These are phyloP conservation scores for Colletotrichum trifolii DNA, from an alignment of 2,329 filamentous ascomycete species.

Conservation along the genomic window DNA sequence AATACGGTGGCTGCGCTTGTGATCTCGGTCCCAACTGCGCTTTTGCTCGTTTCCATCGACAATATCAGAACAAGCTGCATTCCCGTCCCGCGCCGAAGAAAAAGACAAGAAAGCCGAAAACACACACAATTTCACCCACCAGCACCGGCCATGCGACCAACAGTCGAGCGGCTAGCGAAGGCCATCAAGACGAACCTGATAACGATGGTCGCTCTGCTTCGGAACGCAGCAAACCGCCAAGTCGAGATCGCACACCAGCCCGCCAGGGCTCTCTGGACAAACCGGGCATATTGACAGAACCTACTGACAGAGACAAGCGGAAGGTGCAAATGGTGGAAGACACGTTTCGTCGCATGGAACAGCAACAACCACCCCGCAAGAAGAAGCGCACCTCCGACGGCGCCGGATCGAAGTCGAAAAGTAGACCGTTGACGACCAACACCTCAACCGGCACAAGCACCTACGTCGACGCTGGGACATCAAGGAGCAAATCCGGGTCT, in stretches of 20 bases:
- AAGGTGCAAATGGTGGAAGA: constrained; percentile 75
- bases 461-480: constrained; percentile 65
- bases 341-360: constrained; percentile 71
- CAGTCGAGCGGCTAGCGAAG: constrained; percentile 73
- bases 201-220: constrained; percentile 63
- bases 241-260: constrained; percentile 72
- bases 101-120: constrained; percentile 66
- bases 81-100: constrained; percentile 56
- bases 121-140: constrained; percentile 68
- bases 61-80: constrained; percentile 62
- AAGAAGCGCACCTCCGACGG: constrained; percentile 73
- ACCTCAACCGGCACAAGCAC: constrained; percentile 40
- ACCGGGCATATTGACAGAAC: constrained; percentile 70
- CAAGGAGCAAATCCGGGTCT: constrained; percentile 64
- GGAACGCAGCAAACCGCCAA: constrained; percentile 71
- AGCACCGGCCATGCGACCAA: constrained; percentile 72
- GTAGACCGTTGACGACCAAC: constrained; percentile 39
- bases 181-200: constrained; percentile 66
- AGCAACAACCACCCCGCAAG: constrained; percentile 65
- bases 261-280: constrained; percentile 70
- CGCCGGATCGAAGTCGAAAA: constrained; percentile 45
- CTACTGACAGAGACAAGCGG: constrained; percentile 74
- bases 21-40: constrained; percentile 71
- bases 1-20: constrained; percentile 85
- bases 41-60: constrained; percentile 71